Base-by-base conservation (phyloP, 2,329 filamentous ascomycete species). In the Myriosclerotinia scirpicola region DNA sequence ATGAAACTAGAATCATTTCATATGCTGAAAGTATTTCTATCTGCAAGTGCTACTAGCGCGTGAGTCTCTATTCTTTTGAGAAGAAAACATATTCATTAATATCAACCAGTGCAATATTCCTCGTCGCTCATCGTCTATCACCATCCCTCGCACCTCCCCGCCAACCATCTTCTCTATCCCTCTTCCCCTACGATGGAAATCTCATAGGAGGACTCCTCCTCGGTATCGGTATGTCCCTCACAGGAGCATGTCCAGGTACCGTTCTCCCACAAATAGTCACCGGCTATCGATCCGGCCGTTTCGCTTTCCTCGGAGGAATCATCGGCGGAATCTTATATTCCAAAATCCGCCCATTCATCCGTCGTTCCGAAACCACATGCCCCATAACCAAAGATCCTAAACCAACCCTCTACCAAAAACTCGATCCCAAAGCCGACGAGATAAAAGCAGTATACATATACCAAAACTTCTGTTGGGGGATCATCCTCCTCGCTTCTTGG, bases 171-270 rank as follows among this genome's bases (percentile, higher is more conserved):
- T 65, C 64, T 14, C 68, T 65, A 65, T 63, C 2, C 82, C 77
- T 87, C 71, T 82, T 87, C 70, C 73, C 76, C 22, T 87, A 86
- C 72, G 87, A 89, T 71, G 88, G 86, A 66, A 90, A 91, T 74
- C 76, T 90, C 56, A 71, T 89, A 70, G 88, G 88, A 65, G 88
- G 88, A 5, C 73, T 80, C 20, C 76, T 90, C 3, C 81, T 89
- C 36, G 88, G 88, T 46, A 75, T 82, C n/a, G 88, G 88, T 65
- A 89, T 90, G 87, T 82, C 85, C 7, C 77, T 90, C 20, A 84
- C 87, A 0, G 87, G 87, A 11, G 84, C 87, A 0, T 90, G 88
- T 67, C 87, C 88, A 0, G 88, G 88, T 0, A 89, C 87, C 0
- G 81, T 89, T 7, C 81, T 89, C 59, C 82, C 84, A 0, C 88